Conservation (phyloP, 352 stramenopile genomes). For the Globisporangium nodosum region DNA sequence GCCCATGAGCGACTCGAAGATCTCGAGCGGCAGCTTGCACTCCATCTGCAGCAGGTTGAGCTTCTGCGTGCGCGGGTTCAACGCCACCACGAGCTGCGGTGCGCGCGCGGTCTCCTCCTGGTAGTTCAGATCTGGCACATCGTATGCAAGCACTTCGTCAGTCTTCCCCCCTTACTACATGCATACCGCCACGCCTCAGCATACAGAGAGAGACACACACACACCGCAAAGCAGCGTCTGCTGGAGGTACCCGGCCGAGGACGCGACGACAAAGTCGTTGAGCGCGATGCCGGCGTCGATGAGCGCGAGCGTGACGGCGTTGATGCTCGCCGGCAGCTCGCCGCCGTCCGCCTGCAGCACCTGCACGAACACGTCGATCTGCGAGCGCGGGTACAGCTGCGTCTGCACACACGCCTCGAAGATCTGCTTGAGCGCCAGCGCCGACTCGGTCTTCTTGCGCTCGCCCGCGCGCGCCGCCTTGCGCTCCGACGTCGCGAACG, state of each 20-base stretch:
- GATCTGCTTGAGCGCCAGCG: conserved; percentile 88
- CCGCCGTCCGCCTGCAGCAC: conserved; percentile 88
- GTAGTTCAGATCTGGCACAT: conserved; percentile 82
- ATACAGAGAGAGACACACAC: conserved; percentile 8
- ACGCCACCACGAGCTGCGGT: conserved; percentile 81
- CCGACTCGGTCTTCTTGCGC: conserved; percentile 84
- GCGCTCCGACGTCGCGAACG: conserved; percentile 84
- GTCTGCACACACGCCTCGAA: conserved; percentile 90
- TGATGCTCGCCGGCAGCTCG: conserved; percentile 85
- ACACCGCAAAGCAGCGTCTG: conserved; percentile 80
- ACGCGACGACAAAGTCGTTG: conserved; percentile 89
- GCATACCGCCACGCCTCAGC: background rate
- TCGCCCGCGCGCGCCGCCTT: conserved; percentile 76
- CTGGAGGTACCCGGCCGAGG: conserved; percentile 86
- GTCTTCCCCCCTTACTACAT: no score
- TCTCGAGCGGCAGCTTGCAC: conserved; percentile 84
- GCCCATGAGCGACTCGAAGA: conserved; percentile 84
- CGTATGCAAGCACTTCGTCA: background rate
- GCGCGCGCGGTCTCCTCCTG: conserved; percentile 83
- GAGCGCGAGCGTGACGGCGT: conserved; percentile 87
- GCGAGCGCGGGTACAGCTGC: conserved; percentile 86
- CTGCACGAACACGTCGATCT: conserved; percentile 93
- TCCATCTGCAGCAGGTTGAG: conserved; percentile 89
- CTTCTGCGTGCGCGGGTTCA: conserved; percentile 87
- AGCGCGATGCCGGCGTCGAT: conserved; percentile 91